Base-by-base conservation (phyloP, 1,139 yeast species). In the Arxiozyma slooffiae region DNA sequence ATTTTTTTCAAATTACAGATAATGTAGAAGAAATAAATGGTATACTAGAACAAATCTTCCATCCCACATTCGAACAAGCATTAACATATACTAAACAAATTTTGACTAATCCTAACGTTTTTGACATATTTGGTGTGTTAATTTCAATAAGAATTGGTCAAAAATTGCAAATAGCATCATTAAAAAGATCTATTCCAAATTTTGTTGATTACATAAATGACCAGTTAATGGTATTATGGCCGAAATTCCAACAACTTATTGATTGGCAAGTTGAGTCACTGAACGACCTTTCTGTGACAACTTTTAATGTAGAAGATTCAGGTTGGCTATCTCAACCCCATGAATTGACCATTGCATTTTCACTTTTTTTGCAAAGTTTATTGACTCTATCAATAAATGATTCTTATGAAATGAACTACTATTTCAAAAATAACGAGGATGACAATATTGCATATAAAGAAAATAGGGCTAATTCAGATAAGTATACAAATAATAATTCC, bases 331-430 rank as follows among this genome's bases (percentile, higher is more conserved):
- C 60, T 62, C 72, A 66, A 45, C 92, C 81, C 59, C 89, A 70
- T 73, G 87, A 64, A 56, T 69, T 88, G 23, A 87, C 97, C 0
- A 90, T 87, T 58, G 86, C 85, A 52, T 85, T 88, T 68, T 82
- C 94, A 1, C 82, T 80, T 52, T 77, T 85, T 51, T 60, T 90
- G n/a, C 77, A 81, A 59, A 94, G 94, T 2, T 68, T 90, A 34
- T 71, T 89, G 50, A 80, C 80, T 48, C 69, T 90, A 26, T 48
- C 52, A 3, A 45, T 46, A 4, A 20, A 43, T 38, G 41, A 42
- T 3, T 23, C 41, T 11, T 30, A 17, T 18, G 48, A 42, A 14
- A 37, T 26, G 38, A 34, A 41, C 21, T 18, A 30, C 30, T 21
- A 42, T 42, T 16, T 30, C 3, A 34, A 38, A 17, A 9, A 22